Conservation (phyloP, 1,284 basidiomycete species). For the Apiotrichum gracile region DNA sequence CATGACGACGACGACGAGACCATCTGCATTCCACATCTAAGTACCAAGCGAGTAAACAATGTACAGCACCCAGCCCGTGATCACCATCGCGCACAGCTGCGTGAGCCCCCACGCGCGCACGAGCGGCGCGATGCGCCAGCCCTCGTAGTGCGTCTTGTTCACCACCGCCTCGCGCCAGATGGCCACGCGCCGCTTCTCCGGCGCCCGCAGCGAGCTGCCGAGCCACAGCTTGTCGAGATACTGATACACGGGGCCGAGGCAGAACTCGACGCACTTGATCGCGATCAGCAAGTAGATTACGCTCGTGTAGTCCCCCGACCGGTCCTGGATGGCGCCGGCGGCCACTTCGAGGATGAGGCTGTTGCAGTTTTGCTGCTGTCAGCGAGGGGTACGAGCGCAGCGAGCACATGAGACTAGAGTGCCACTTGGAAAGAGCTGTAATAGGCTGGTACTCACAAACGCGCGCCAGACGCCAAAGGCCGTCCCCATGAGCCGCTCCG, state of each 20-base stretch:
- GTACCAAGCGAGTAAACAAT: constrained; percentile 33
- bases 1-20: too few relatives aligned
- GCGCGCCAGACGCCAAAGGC: constrained; percentile 49
- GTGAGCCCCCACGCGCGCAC: neutral
- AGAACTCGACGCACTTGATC: constrained; percentile 43
- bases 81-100: neutral
- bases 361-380: constrained; percentile 25
- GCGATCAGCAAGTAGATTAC: constrained; percentile 48
- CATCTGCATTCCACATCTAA: too few relatives aligned
- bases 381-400: too few relatives aligned
- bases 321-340: constrained; percentile 47
- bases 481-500: constrained; percentile 44
- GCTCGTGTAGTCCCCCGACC: constrained; percentile 35
- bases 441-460: constrained; percentile 14
- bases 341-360: constrained; percentile 44
- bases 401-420: constrained; percentile 5
- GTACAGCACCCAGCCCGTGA: constrained; percentile 14
- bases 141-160: neutral
- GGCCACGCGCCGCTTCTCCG: constrained; percentile 32
- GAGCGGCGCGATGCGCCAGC: too few relatives aligned
- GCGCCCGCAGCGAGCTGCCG: constrained; percentile 36
- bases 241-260: constrained; percentile 41
- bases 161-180: neutral
- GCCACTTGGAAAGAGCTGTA: too few relatives aligned
- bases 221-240: constrained; percentile 34